Percentiles rank a stretch among this genome's conserved stretches.
phyloP scores from a whole-genome alignment of 169 alveolate genomes.

The Amoebophrya sp. region DNA sequence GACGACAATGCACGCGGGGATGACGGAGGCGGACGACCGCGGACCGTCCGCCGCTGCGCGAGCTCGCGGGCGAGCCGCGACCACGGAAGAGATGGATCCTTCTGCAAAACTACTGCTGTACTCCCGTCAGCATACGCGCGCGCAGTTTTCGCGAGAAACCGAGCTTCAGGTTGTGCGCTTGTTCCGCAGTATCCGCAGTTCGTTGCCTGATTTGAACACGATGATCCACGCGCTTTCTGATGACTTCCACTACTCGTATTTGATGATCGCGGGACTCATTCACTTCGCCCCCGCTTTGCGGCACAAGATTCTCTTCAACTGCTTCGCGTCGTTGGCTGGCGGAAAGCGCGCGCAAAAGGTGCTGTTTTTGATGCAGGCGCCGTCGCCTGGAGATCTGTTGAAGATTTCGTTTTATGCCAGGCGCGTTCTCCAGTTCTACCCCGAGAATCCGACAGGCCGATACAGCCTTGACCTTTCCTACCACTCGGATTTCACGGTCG shows the following conservation, averaged over 20 bases:
- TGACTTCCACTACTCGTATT: not conserved
- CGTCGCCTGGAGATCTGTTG: not conserved
- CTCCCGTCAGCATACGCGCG: not conserved
- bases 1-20: not conserved
- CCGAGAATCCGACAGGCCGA: conserved; percentile 12
- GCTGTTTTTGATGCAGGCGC: conserved; percentile 1
- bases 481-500: not conserved
- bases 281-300: not conserved
- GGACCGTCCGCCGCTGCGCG: not conserved
- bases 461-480: not conserved
- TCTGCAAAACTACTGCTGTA: not conserved
- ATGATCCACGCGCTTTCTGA: not conserved
- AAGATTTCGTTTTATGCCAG: not conserved
- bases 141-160: not conserved
- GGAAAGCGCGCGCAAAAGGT: not conserved
- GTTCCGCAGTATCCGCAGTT: not conserved
- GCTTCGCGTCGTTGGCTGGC: not conserved
- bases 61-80: not conserved
- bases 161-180: not conserved
- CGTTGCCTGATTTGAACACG: not conserved
- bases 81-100: not conserved
- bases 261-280: not conserved
- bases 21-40: not conserved
- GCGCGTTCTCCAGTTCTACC: not conserved
- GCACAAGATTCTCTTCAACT: conserved; percentile 9